phyloP scores from a whole-genome alignment of 768 basidiomycete genomes.

The Psilocybe tampanensis region DNA sequence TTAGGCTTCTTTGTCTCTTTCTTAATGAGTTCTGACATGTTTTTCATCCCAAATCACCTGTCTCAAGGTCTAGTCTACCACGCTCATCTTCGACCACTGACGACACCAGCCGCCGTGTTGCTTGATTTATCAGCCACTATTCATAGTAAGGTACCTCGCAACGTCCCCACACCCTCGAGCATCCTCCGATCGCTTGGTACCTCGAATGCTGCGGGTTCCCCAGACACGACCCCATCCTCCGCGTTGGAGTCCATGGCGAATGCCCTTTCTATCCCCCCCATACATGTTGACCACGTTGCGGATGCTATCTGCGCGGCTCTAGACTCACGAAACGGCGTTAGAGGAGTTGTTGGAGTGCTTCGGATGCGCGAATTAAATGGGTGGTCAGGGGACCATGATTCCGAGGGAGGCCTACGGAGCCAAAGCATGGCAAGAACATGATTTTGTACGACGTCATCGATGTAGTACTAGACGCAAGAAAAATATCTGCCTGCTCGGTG shows the following conservation, averaged over 20 bases:
- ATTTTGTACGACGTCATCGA: neutral
- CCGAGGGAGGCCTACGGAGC: conserved; percentile 4
- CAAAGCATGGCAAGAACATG: conserved; percentile 1
- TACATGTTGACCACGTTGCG: conserved; percentile 96
- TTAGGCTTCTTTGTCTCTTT: conserved; percentile 15
- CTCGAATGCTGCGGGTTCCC: conserved; percentile 9
- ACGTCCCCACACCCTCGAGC: conserved; percentile 65
- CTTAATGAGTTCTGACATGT: conserved; percentile 6
- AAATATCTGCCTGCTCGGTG: neutral
- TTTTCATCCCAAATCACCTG: conserved; percentile 1
- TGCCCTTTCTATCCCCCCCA: conserved; percentile 81
- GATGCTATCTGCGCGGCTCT: conserved; percentile 74
- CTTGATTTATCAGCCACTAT: conserved; percentile 79
- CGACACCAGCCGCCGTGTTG: conserved; percentile 81
- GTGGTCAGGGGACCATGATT: conserved; percentile 41
- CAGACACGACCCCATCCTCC: conserved; percentile 28
- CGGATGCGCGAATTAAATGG: conserved; percentile 79
- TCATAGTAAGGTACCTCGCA: conserved; percentile 59
- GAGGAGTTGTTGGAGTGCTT: conserved; percentile 68
- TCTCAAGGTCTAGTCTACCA: conserved; percentile 91
- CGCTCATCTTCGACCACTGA: conserved; percentile 88
- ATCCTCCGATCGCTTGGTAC: conserved; percentile 57
- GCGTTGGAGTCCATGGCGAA: conserved; percentile 72
- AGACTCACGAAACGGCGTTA: conserved; percentile 49
- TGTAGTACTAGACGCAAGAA: neutral